phyloP scores from a whole-genome alignment of 352 stramenopile genomes.

The Saprolegnia parasitica region DNA sequence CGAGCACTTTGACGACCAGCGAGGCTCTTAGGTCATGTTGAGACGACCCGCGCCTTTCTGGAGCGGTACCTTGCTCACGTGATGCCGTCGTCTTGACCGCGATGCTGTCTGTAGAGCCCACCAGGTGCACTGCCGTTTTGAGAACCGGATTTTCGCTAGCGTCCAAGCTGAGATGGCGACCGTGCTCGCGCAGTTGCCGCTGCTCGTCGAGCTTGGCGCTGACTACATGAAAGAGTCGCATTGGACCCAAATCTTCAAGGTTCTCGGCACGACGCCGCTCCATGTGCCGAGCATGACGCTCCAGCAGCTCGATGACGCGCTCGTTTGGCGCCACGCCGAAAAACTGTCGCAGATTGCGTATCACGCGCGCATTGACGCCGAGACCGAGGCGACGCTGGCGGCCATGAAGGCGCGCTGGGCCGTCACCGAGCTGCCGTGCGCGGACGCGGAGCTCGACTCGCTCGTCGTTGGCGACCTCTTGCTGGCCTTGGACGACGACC shows the following conservation, averaged over 20 bases:
- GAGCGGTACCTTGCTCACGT: not conserved
- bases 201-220: constrained; percentile 19
- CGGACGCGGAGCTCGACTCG: constrained; percentile 10
- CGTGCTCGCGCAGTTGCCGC: constrained; percentile 2
- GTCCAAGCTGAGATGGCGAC: constrained; percentile 8
- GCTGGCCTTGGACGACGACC: constrained; percentile 22
- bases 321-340: constrained; percentile 13
- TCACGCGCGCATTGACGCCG: constrained; percentile 48
- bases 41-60: constrained; percentile 9
- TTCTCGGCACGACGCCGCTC: constrained; percentile 5
- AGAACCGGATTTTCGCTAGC: constrained; percentile 25
- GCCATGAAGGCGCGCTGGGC: constrained; percentile 53
- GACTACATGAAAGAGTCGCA: constrained; percentile 20
- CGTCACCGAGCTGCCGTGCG: constrained; percentile 14
- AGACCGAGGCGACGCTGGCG: constrained; percentile 51
- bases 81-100: not conserved
- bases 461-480: constrained; percentile 17
- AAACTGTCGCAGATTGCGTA: constrained; percentile 56
- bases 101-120: not conserved
- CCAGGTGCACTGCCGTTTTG: constrained; percentile 18
- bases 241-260: constrained; percentile 28
- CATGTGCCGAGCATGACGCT: constrained; percentile 5
- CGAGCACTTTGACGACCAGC: not conserved
- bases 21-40: constrained; percentile 15
- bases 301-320: constrained; percentile 19